Percentiles rank a stretch among this genome's conserved stretches.
Evolutionary conservation across 805 yeast genomes (phyloP).

Genomic region (Yarrowia deformans): DNA sequence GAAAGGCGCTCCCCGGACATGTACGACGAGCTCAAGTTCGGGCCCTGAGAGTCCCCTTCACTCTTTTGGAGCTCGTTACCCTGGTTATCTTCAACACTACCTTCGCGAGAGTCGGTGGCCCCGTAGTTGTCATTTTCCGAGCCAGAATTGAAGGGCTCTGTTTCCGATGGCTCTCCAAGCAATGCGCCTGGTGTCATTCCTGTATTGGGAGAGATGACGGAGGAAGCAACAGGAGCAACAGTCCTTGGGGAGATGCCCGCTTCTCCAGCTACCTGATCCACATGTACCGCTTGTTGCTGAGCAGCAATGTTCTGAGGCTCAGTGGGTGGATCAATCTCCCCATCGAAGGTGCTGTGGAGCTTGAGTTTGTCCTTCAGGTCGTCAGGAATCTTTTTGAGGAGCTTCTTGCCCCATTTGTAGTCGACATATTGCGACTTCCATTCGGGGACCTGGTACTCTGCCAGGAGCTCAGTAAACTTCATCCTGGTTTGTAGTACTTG

Average conservation of each 20-base stretch:
- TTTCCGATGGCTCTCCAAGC: slow-evolving; percentile 5
- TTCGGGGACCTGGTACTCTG: slow-evolving; percentile 52
- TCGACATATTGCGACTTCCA: slow-evolving; percentile 56
- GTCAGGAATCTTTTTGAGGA: slow-evolving; percentile 36
- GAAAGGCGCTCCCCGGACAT: slow-evolving; percentile 25
- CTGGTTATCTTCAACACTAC: neutral
- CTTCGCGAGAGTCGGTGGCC: slow-evolving; percentile 11
- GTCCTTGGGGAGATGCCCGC: slow-evolving; percentile 1
- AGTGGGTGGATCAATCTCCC: neutral
- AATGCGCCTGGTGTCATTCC: slow-evolving; percentile 27
- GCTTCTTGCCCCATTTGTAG: slow-evolving; percentile 46
- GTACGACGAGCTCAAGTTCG: slow-evolving; percentile 1
- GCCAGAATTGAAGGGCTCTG: slow-evolving; percentile 21
- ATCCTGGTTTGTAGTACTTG: neutral
- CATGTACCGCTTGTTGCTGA: slow-evolving; percentile 11
- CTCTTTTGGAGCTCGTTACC: neutral
- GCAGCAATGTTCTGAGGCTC: slow-evolving; percentile 22
- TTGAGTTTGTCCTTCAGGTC: slow-evolving; percentile 11
- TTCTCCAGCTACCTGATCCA: slow-evolving; percentile 24
- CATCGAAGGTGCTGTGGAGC: slow-evolving; percentile 18
- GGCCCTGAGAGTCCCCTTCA: neutral
- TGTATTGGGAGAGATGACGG: slow-evolving; percentile 3
- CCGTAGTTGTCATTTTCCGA: slow-evolving; percentile 17
- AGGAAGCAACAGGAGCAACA: neutral
- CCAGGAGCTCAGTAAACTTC: slow-evolving; percentile 34